These are phyloP conservation scores for Vitis rotundifolia DNA, from an alignment of 164 flowering plant species.

Conservation along the genomic window DNA sequence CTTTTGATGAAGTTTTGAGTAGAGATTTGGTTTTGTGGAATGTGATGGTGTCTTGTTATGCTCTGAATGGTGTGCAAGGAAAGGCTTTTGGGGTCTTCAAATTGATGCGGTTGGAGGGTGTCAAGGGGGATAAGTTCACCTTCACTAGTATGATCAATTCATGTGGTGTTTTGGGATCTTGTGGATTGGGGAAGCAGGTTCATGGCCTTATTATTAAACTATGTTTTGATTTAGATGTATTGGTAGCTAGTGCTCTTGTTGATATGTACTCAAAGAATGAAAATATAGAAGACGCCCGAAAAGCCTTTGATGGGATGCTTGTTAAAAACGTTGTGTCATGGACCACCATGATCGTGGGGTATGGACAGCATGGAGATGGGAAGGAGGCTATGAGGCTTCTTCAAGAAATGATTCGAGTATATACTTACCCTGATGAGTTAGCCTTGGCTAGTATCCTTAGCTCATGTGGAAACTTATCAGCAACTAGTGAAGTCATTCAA, in stretches of 20 bases:
- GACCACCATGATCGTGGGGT: slow-evolving; percentile 71
- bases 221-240: slow-evolving; percentile 42
- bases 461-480: slow-evolving; percentile 56
- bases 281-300: slow-evolving; percentile 43
- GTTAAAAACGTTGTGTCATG: slow-evolving; percentile 57
- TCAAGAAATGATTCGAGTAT: slow-evolving; percentile 39
- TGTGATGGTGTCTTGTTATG: slow-evolving; percentile 63
- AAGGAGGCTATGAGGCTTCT: slow-evolving; percentile 54
- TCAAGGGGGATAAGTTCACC: slow-evolving; percentile 53
- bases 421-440: slow-evolving; percentile 52
- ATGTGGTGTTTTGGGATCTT: slow-evolving; percentile 28
- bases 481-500: slow-evolving; percentile 37
- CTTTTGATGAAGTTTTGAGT: slow-evolving; percentile 36
- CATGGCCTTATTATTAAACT: slow-evolving; percentile 46
- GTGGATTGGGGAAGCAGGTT: slow-evolving; percentile 46
- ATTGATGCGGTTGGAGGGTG: slow-evolving; percentile 42
- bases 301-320: slow-evolving; percentile 51
- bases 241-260: slow-evolving; percentile 58
- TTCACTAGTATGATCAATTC: slow-evolving; percentile 49
- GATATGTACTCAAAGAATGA: slow-evolving; percentile 63
- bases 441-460: slow-evolving; percentile 63
- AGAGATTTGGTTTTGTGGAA: slow-evolving; percentile 70
- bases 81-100: slow-evolving; percentile 44
- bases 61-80: slow-evolving; percentile 30
- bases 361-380: slow-evolving; percentile 56